Evolutionary conservation across 164 flowering plant genomes (phyloP).

Genomic region (Paratinospora sagittata): DNA sequence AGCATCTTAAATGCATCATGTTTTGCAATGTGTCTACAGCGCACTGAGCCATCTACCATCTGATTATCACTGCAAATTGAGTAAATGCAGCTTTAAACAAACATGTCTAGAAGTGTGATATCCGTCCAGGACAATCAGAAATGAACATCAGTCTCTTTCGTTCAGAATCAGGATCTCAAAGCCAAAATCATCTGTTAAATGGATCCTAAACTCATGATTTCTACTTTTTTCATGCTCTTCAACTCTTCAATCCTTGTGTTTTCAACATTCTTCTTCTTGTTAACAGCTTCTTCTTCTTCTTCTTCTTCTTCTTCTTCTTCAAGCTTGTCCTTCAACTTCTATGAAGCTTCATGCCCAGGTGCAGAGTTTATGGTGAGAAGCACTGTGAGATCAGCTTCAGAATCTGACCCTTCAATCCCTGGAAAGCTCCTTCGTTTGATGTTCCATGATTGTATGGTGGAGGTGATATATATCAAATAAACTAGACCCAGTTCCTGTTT

Average conservation of each 20-base stretch:
- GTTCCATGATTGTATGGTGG: constrained; percentile 85
- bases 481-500: neutral
- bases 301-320: constrained; percentile 24
- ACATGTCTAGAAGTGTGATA: neutral
- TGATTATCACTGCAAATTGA: neutral
- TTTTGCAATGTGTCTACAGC: neutral
- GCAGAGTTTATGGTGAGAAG: constrained; percentile 58
- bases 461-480: constrained; percentile 35
- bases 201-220: constrained; percentile 2
- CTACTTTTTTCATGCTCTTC: constrained; percentile 1
- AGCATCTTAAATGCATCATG: neutral
- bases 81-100: constrained; percentile 8
- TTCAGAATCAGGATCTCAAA: neutral
- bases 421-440: constrained; percentile 72
- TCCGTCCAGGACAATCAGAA: neutral
- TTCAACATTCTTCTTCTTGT: constrained; percentile 5
- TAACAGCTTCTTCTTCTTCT: constrained; percentile 19
- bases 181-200: neutral
- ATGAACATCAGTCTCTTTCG: neutral
- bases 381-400: constrained; percentile 59
- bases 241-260: neutral
- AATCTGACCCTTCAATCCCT: constrained; percentile 49
- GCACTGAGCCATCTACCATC: constrained; percentile 5
- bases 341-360: constrained; percentile 55
- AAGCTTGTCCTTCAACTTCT: constrained; percentile 40